A percentile compares a stretch with the other conserved stretches of the same genome.
These are phyloP conservation scores for Phoenix roebelenii DNA, from an alignment of 176 grass and related monocot species.

Conservation along the genomic window DNA sequence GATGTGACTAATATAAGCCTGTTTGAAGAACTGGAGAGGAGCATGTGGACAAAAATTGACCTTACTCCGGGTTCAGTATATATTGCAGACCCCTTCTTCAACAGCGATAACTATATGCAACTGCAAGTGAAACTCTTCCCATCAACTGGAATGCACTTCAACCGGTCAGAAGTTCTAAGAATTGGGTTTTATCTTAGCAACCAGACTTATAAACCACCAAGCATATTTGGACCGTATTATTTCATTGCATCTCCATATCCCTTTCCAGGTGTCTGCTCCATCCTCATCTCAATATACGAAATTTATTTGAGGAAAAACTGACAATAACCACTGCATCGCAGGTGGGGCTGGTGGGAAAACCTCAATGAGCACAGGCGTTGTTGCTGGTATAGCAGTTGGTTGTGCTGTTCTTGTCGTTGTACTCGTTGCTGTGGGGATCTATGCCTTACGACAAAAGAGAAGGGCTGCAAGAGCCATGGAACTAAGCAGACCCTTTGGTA, in stretches of 20 bases:
- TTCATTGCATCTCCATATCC: slow-evolving; percentile 35
- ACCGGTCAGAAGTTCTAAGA: slow-evolving; percentile 23
- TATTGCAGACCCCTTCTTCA: slow-evolving; percentile 42
- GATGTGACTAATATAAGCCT: slow-evolving; percentile 22
- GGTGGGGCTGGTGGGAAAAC: slow-evolving; percentile 25
- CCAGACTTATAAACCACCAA: slow-evolving; percentile 40
- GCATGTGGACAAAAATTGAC: slow-evolving; percentile 28
- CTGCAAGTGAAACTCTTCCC: slow-evolving; percentile 55
- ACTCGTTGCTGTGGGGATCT: slow-evolving; percentile 47
- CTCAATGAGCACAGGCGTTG: slow-evolving; percentile 31
- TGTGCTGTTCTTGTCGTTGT: slow-evolving; percentile 52
- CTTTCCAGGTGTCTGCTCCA: background rate
- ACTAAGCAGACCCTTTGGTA: slow-evolving; percentile 63
- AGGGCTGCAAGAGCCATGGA: slow-evolving; percentile 22
- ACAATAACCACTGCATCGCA: slow-evolving; percentile 11
- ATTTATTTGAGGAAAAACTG: too few relatives aligned
- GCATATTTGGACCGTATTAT: slow-evolving; percentile 61
- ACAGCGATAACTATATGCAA: slow-evolving; percentile 35
- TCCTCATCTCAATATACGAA: too few relatives aligned
- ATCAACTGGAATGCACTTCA: slow-evolving; percentile 32
- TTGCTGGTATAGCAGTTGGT: slow-evolving; percentile 57
- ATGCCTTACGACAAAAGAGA: slow-evolving; percentile 60
- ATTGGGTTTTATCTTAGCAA: slow-evolving; percentile 46
- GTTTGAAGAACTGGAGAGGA: slow-evolving; percentile 47
- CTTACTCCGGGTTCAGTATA: slow-evolving; percentile 34